Conservation (phyloP, 805 yeast species). For the Wickerhamiella brachini region DNA sequence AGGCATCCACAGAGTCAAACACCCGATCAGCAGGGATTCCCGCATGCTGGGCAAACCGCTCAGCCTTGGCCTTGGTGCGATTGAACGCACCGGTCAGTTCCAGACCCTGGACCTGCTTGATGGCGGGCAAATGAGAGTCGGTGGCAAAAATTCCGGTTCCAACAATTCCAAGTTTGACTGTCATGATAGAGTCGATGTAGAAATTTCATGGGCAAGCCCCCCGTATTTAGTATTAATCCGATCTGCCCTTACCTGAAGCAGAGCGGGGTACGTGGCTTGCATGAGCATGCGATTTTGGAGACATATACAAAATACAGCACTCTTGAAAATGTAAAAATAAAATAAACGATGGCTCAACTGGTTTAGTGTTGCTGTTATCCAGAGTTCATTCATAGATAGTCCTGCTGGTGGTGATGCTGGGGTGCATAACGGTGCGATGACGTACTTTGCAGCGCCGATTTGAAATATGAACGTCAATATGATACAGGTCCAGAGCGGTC, state of each 20-base stretch:
- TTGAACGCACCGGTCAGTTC: conserved; percentile 61
- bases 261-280: background rate
- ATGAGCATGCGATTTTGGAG: background rate
- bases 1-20: conserved; percentile 47
- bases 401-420: background rate
- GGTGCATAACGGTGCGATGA: background rate
- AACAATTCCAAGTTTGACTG: conserved; percentile 11
- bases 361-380: no score
- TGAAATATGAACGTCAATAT: background rate
- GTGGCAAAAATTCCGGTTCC: conserved; percentile 56
- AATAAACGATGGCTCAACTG: no score
- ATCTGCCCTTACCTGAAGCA: background rate
- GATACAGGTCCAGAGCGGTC: no score
- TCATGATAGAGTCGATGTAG: background rate
- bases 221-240: background rate
- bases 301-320: no score
- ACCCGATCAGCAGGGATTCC: conserved; percentile 37
- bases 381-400: no score
- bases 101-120: conserved; percentile 34
- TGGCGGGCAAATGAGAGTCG: conserved; percentile 67
- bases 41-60: conserved; percentile 55
- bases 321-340: no score
- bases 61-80: conserved; percentile 76
- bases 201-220: background rate
- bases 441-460: background rate